A percentile compares a stretch with the other conserved stretches of the same genome.
phyloP scores from a whole-genome alignment of 1,284 basidiomycete species.

The Austropuccinia psidii region DNA sequence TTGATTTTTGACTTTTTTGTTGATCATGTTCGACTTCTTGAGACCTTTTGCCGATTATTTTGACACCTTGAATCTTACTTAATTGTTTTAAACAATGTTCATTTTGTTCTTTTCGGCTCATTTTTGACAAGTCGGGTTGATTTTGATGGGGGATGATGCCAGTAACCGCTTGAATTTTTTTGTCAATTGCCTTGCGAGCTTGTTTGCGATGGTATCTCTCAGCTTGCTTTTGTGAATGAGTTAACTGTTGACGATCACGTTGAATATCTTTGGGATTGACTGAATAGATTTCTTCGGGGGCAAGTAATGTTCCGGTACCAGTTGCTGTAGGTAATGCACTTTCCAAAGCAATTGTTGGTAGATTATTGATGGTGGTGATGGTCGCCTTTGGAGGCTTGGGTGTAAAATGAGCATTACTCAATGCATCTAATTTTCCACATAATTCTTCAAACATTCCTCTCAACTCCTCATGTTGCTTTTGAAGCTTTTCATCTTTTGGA shows the following conservation, averaged over 20 bases:
- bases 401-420: constrained; percentile 90
- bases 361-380: constrained; percentile 78
- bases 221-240: constrained; percentile 24
- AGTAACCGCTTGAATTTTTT: neutral
- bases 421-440: constrained; percentile 79
- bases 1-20: neutral
- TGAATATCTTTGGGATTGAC: constrained; percentile 1
- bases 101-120: neutral
- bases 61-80: neutral
- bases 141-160: neutral
- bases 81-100: neutral
- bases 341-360: constrained; percentile 77
- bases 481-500: constrained; percentile 78
- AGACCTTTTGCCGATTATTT: neutral
- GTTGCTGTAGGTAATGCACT: constrained; percentile 78
- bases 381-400: constrained; percentile 89
- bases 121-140: neutral
- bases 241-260: neutral
- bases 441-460: constrained; percentile 75
- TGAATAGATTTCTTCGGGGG: constrained; percentile 81
- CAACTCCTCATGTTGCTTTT: constrained; percentile 81
- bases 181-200: neutral
- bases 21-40: neutral
- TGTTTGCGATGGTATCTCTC: neutral
- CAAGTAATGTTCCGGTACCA: constrained; percentile 69